A percentile compares a stretch with the other conserved stretches of the same genome.
phyloP scores from a whole-genome alignment of 495 filamentous ascomycete genomes.

The Opeltia flavorubescens region DNA sequence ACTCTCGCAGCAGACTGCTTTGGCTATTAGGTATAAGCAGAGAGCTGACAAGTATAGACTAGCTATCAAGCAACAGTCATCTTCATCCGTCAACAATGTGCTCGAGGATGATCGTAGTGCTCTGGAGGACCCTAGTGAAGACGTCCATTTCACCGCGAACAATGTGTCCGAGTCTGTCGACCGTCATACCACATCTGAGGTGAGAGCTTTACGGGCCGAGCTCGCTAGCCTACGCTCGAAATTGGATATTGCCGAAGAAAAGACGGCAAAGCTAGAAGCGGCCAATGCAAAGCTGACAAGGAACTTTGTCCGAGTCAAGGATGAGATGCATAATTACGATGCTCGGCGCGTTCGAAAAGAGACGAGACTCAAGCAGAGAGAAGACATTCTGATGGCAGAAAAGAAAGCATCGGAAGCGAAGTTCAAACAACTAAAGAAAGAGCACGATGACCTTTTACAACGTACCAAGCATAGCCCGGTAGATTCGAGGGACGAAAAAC shows the following conservation, averaged over 20 bases:
- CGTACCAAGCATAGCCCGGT: neutral
- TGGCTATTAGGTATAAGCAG: constrained; percentile 53
- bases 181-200: no score
- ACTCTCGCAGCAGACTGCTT: constrained; percentile 49
- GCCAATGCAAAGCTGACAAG: constrained; percentile 36
- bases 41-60: constrained; percentile 45
- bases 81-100: constrained; percentile 31
- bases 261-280: constrained; percentile 45
- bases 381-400: constrained; percentile 29
- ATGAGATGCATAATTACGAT: constrained; percentile 35
- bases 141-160: constrained; percentile 7
- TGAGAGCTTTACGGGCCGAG: constrained; percentile 16
- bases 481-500: neutral
- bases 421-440: neutral
- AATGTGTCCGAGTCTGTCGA: constrained; percentile 12
- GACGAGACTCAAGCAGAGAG: constrained; percentile 30
- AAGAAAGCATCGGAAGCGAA: constrained; percentile 10
- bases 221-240: constrained; percentile 38
- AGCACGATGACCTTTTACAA: neutral
- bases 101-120: constrained; percentile 27
- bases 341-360: constrained; percentile 35
- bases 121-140: constrained; percentile 27
- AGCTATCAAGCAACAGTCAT: constrained; percentile 31
- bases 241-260: constrained; percentile 48
- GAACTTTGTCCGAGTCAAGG: constrained; percentile 34